Evolutionary conservation across 1,284 basidiomycete genomes (phyloP).

Genomic region (Wallemia hederae): DNA sequence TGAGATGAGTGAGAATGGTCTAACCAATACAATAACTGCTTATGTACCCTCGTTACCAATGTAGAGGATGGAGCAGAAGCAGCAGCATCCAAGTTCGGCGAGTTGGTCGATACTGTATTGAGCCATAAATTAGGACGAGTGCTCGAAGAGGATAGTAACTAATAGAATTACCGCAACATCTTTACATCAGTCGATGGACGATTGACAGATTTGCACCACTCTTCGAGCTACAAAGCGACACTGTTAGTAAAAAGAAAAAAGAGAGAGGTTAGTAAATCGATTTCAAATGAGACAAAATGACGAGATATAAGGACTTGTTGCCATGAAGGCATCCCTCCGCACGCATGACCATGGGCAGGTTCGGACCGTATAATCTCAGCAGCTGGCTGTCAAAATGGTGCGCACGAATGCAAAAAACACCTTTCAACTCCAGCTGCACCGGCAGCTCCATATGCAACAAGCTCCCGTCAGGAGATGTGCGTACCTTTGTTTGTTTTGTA

Average conservation of each 20-base stretch:
- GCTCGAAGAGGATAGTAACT: background rate
- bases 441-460: conserved; percentile 1
- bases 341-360: conserved; percentile 6
- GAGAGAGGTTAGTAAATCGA: background rate
- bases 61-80: conserved; percentile 14
- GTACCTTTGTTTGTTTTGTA: background rate
- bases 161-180: conserved; percentile 13
- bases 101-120: conserved; percentile 14
- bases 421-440: background rate
- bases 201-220: conserved; percentile 15
- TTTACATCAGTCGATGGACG: conserved; percentile 16
- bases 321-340: conserved; percentile 5
- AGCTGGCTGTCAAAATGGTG: background rate
- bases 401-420: background rate
- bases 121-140: too few species aligned
- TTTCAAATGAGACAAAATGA: background rate
- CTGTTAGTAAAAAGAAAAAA: background rate
- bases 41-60: conserved; percentile 5
- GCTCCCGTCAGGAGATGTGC: conserved; percentile 1
- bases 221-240: conserved; percentile 12
- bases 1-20: background rate
- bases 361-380: conserved; percentile 7
- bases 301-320: background rate
- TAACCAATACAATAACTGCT: background rate
- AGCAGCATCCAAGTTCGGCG: conserved; percentile 16